A percentile compares a stretch with the other conserved stretches of the same genome.
These are phyloP conservation scores for Colletotrichum sp. DNA, from an alignment of 2,329 filamentous ascomycete species.

Conservation along the genomic window DNA sequence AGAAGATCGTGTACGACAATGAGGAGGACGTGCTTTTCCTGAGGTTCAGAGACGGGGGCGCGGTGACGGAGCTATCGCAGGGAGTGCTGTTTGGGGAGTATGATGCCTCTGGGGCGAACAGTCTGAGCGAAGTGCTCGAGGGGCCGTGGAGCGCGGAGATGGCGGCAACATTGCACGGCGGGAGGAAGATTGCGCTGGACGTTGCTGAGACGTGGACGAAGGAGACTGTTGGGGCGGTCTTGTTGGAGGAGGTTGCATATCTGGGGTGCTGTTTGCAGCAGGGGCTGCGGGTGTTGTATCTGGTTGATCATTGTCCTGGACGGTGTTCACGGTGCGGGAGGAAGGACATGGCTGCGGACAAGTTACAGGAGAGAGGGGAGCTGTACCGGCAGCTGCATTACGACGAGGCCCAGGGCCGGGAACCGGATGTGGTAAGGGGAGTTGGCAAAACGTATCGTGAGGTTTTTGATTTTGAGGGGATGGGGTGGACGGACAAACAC, in stretches of 20 bases:
- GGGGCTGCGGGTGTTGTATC: constrained; percentile 32
- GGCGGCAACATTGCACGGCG: constrained; percentile 27
- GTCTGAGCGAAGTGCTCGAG: constrained; percentile 25
- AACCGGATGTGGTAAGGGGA: constrained; percentile 32
- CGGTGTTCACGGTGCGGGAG: constrained; percentile 27
- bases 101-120: constrained; percentile 1
- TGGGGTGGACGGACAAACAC: constrained; percentile 35
- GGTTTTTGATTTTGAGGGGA: constrained; percentile 32
- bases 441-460: constrained; percentile 34
- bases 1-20: constrained; percentile 26
- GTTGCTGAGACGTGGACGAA: constrained; percentile 29
- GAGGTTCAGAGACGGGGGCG: constrained; percentile 26
- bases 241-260: constrained; percentile 31
- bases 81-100: constrained; percentile 10
- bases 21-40: constrained; percentile 31
- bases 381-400: constrained; percentile 28
- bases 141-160: constrained; percentile 33
- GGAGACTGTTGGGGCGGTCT: constrained; percentile 12
- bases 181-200: constrained; percentile 31
- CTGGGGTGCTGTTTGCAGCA: constrained; percentile 32
- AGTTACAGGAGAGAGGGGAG: constrained; percentile 21
- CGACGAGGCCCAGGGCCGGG: constrained; percentile 19
- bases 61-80: background rate
- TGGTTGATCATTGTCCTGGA: constrained; percentile 32
- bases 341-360: background rate